A percentile compares a stretch with the other conserved stretches of the same genome.
Conservation (phyloP, 2,329 filamentous ascomycete species). For the Grosmannia penicillata region DNA sequence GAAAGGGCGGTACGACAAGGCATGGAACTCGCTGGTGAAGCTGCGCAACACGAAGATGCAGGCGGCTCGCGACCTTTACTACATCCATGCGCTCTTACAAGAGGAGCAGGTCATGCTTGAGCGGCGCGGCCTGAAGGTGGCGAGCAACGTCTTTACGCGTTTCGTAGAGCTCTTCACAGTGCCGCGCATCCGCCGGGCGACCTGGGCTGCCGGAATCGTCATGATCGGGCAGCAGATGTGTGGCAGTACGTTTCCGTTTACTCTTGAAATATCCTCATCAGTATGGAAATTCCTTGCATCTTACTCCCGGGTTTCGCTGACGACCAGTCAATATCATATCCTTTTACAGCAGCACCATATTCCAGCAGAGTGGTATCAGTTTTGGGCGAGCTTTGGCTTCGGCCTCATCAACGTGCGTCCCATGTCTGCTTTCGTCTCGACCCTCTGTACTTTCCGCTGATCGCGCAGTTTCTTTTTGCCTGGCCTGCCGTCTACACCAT, state of each 20-base stretch:
- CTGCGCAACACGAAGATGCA: conserved; percentile 37
- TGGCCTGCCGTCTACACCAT: conserved; percentile 51
- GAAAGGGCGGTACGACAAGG: conserved; percentile 29
- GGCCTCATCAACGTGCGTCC: conserved; percentile 51
- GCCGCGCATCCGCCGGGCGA: conserved; percentile 45
- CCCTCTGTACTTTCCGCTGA: too few relatives aligned
- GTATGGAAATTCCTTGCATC: too few relatives aligned
- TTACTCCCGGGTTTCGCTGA: too few relatives aligned
- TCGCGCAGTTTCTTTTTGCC: conserved; percentile 50
- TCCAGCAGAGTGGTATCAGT: conserved; percentile 43
- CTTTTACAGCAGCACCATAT: too few relatives aligned
- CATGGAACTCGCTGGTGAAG: conserved; percentile 28
- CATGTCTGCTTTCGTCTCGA: too few relatives aligned
- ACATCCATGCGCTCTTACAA: conserved; percentile 41
- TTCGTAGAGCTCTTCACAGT: conserved; percentile 44
- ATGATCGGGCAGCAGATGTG: conserved; percentile 52
- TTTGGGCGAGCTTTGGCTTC: conserved; percentile 49
- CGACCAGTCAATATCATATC: conserved; percentile 34
- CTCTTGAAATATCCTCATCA: too few relatives aligned
- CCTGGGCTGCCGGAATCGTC: conserved; percentile 44
- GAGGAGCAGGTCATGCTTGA: too few relatives aligned
- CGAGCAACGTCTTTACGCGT: conserved; percentile 28
- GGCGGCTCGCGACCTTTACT: conserved; percentile 40
- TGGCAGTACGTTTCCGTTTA: too few relatives aligned
- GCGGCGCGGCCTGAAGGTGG: conserved; percentile 31